These are phyloP conservation scores for Lentinula edodes DNA, from an alignment of 768 basidiomycete species.

Conservation along the genomic window DNA sequence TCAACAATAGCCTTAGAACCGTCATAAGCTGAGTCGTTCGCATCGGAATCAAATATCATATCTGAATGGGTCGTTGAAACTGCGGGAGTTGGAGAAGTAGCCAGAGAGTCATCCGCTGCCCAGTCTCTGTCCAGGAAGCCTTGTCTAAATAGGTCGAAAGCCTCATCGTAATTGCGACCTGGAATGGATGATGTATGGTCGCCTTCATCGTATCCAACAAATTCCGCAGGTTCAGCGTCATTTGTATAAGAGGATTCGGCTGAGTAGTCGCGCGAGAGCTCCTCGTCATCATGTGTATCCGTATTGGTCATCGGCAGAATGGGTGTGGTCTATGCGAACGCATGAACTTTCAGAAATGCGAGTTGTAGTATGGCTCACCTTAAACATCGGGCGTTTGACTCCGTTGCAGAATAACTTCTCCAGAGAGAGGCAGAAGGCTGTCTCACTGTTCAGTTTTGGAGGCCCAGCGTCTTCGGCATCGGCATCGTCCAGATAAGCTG, in stretches of 20 bases:
- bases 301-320: not conserved
- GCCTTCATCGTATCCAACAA: not conserved
- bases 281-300: slow-evolving; percentile 14
- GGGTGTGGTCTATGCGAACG: not conserved
- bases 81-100: not conserved
- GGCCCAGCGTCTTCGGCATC: not conserved
- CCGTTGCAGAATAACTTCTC: slow-evolving; percentile 37
- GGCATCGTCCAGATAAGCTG: slow-evolving; percentile 14
- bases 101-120: not conserved
- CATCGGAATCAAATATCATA: not conserved
- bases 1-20: not conserved
- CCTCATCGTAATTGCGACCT: not conserved
- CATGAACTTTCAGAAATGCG: not conserved
- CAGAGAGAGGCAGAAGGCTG: slow-evolving; percentile 34
- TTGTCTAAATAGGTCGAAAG: not conserved
- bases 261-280: slow-evolving; percentile 14
- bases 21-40: not conserved
- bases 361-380: slow-evolving; percentile 25
- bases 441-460: slow-evolving; percentile 24
- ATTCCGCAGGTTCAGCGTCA: not conserved
- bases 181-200: not conserved
- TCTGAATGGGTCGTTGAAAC: not conserved
- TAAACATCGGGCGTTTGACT: slow-evolving; percentile 37
- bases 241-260: not conserved
- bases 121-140: not conserved